Base-by-base conservation (phyloP, 2,329 filamentous ascomycete species). In the Fusarium marasasianum region DNA sequence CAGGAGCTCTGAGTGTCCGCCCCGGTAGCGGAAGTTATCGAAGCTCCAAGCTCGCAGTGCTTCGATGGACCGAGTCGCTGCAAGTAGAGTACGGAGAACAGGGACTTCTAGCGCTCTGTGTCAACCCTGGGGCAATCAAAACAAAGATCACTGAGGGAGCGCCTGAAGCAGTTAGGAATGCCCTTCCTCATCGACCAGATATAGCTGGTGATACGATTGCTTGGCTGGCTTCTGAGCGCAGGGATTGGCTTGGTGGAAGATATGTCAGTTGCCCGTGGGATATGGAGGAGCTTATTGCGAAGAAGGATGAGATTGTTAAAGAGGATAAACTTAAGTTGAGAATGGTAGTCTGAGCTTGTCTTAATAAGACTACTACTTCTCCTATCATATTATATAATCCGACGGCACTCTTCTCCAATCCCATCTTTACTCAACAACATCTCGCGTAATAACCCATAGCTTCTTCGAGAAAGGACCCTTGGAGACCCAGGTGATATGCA, bases 381-480 rank as follows among this genome's bases (percentile, higher is more conserved):
- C 35, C 35, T 9, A 1, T 18, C 15, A 37, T 2, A 1, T 5
- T 37, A 37, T 1, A 37, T 8, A 37, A 37, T 18, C 35, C 15
- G 1, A 18, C 1, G 8, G 4, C 35, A 37, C 17, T 37, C 8
- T 37, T 1, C 14, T 5, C 15, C 15, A 17, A 3, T 9, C 17
- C 35, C 2, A 11, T 51, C 15, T n/a, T 35, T 24, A 24, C 48
- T 51, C 51, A 22, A 61, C 24, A 22, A 43, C 33, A 22, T 66
- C 63, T 9, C 48, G 20, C 1, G 58, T 66, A 6, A 66, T 66
- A 3, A 66, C 63, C 63, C 63, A 66, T 0, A 66, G 48, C 63
- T 66, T 66, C 48, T 66, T 66, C 8, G 63, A 24, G 8, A 66
- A 66, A 5, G 63, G 63, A 0, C 63, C 63, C 48, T 66, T 66